Base-by-base conservation (phyloP, 2,329 filamentous ascomycete genomes). In the Fonsecaea multimorphosa region DNA sequence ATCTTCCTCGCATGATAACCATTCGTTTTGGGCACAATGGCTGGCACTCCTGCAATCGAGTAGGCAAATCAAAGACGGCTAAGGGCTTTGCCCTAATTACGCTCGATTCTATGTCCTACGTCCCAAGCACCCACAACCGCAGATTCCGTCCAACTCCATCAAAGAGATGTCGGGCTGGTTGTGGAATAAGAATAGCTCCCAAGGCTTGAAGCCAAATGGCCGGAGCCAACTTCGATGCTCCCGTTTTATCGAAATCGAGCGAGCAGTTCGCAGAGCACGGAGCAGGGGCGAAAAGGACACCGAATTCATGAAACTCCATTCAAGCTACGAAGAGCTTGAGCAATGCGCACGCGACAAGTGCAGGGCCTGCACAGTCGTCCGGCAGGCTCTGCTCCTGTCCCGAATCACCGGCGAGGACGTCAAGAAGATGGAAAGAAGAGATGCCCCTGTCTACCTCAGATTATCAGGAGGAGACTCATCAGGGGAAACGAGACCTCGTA, bases 391-490 rank as follows among this genome's bases (percentile, higher is more conserved):
- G 3, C 24, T 59, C 1, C 57, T 59, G 8, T 12, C 57, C 29
- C 40, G 46, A 22, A 59, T 59, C 27, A 59, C 57, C 4, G 16
- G 38, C 9, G 24, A 34, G 3, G 38, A 59, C 3, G 57, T 59
- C 31, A 8, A 34, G 46, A 40, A 14, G 32, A 27, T 59, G 19
- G 57, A 59, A 27, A 22, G 22, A 14, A 27, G 57, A 24, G 57
- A 59, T 59, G 57, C 6, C n/a, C 57, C 57, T 8, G 57, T 59
- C 3, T 59, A 59, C 14, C 16, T 59, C 38, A 31, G 57, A 27
- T 32, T 59, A 27, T 16, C n/a, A 7, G 46, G 4, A 14, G 40
- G 31, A 31, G 24, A 51, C 5, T 8, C 38, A 14, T n/a, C 16
- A n/a, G 16, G 5, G 11, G 55, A 27, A 6, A 24, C 7, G 1